phyloP scores from a whole-genome alignment of 2,329 filamentous ascomycete species.

The Pezicula neosporulosa region DNA sequence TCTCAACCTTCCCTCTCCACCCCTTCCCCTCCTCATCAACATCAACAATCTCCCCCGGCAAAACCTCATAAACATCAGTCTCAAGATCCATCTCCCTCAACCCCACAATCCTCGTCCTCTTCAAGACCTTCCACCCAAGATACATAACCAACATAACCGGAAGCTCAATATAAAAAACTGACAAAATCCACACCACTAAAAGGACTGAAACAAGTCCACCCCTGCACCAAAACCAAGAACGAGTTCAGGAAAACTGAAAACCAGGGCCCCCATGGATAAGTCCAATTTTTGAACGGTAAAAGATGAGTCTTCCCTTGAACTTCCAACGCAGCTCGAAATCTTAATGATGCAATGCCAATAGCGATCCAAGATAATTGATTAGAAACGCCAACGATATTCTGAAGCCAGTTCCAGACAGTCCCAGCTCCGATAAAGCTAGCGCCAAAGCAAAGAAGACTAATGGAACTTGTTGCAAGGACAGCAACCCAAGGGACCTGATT shows the following conservation, averaged over 20 bases:
- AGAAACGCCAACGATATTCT: conserved; percentile 65
- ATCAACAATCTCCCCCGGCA: conserved; percentile 20
- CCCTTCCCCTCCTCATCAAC: too few relatives aligned
- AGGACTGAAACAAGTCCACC: conserved; percentile 60
- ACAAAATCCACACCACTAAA: conserved; percentile 60
- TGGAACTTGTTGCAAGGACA: conserved; percentile 48
- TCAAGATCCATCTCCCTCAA: conserved; percentile 46
- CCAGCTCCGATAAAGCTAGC: conserved; percentile 64
- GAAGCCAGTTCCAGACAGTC: conserved; percentile 63
- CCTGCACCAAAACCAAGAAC: conserved; percentile 60
- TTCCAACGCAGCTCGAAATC: conserved; percentile 56
- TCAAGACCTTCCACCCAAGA: conserved; percentile 49
- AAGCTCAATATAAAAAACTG: conserved; percentile 60
- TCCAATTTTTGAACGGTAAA: conserved; percentile 64
- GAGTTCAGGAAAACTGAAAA: conserved; percentile 52
- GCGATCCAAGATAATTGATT: conserved; percentile 65
- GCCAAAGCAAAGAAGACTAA: conserved; percentile 59
- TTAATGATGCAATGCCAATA: conserved; percentile 62
- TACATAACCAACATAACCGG: conserved; percentile 55
- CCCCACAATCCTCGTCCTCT: conserved; percentile 43
- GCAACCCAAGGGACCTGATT: conserved; percentile 50
- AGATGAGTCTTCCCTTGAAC: conserved; percentile 57
- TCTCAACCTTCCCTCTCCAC: too few relatives aligned
- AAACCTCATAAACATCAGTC: conserved; percentile 38
- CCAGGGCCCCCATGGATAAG: conserved; percentile 59